Base-by-base conservation (phyloP, 805 yeast species). In the Danielozyma ontarioensis region DNA sequence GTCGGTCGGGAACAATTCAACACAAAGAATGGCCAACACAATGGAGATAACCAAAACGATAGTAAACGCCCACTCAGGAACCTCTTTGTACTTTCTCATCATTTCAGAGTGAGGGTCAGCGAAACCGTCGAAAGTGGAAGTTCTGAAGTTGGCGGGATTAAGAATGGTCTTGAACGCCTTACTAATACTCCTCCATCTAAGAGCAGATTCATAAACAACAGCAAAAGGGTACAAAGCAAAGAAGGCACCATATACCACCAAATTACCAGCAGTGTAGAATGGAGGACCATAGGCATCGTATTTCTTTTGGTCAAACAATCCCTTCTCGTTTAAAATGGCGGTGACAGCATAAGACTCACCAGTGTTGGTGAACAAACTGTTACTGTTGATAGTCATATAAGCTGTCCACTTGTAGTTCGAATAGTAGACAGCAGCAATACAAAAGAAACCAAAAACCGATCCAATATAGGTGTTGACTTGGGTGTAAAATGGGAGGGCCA, bases 61-160 rank as follows among this genome's bases (percentile, higher is more conserved):
- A 4, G 41, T 12, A 36, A 51, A 60, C 29, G 46, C 49, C 64
- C 64, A 60, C 17, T 57, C 61, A 17, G 67, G 65, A 28, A 58
- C 67, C 40, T 60, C 67, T 25, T 54, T 53, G 42, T 59, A 60
- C 21, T 44, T 40, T n/a, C 32, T 19, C 63, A 58, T 60, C 50
- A 53, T 53, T 32, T 51, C 48, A 28, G 53, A 39, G 35, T 51
- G 57, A 10, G 61, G 59, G 33, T 55, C 61, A 14, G 46, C 32
- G 29, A 42, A 48, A 4, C 48, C 37, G 4, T 33, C 37, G 17
- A 31, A 39, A 7, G 36, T 39, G 24, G 54, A 40, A 12, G 23
- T 17, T 17, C 26, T 33, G 25, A 52, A 55, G 5, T 44, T 40
- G 8, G 44, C 22, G 22, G 32, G 40, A 12, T 34, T 6, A 17